Conservation (phyloP, 305 asterid species). For the Ruellia speciosa region DNA sequence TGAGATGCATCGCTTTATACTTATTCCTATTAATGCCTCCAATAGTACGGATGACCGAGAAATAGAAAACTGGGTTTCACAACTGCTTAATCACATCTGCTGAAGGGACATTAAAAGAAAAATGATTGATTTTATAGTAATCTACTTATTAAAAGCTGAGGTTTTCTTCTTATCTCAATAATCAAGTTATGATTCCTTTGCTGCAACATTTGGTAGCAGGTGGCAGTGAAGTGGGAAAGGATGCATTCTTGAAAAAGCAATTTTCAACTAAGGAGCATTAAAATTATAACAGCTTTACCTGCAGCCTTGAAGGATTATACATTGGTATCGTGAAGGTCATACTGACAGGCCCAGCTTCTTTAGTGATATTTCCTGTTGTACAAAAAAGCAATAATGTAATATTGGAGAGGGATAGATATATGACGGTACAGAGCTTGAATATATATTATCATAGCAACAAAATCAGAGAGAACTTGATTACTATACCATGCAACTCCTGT, state of each 20-base stretch:
- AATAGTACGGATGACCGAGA: no score
- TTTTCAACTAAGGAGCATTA: neutral
- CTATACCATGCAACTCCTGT: slow-evolving; percentile 85
- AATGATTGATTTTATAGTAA: neutral
- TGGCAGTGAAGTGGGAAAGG: slow-evolving; percentile 6
- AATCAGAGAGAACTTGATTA: slow-evolving; percentile 3
- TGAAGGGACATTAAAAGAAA: neutral
- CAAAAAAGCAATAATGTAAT: slow-evolving; percentile 10
- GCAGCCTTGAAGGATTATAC: slow-evolving; percentile 94
- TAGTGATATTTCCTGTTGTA: slow-evolving; percentile 74
- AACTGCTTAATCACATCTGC: slow-evolving; percentile 3
- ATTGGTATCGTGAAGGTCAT: slow-evolving; percentile 96
- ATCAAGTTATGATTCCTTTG: neutral
- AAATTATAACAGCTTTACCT: slow-evolving; percentile 40
- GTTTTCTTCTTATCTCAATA: no score
- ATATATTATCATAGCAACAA: slow-evolving; percentile 3
- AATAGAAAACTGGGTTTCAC: neutral
- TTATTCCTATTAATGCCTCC: no score
- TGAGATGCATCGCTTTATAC: no score
- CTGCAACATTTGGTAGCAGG: slow-evolving; percentile 8
- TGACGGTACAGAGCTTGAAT: neutral
- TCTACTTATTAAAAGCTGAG: neutral
- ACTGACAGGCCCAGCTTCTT: slow-evolving; percentile 99
- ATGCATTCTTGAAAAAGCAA: neutral
- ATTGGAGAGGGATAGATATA: neutral